A percentile compares a stretch with the other conserved stretches of the same genome.
phyloP scores from a whole-genome alignment of 345 rosid species.

The Acer campestre region DNA sequence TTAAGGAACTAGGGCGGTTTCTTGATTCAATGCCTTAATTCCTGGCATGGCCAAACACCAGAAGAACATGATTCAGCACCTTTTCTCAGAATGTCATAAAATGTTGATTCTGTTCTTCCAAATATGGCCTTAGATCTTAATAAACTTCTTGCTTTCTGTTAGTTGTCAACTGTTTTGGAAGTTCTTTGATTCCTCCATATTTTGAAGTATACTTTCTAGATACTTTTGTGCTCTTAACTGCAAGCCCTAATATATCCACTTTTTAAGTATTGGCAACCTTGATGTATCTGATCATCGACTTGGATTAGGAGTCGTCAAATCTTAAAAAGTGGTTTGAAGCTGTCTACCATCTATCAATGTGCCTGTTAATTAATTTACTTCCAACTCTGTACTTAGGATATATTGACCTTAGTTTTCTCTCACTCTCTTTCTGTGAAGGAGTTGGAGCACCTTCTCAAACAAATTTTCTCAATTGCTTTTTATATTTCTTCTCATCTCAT shows the following conservation, averaged over 20 bases:
- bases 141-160: not conserved
- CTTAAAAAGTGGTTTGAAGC: not conserved
- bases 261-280: not conserved
- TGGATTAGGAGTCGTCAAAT: not conserved
- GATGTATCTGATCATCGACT: not conserved
- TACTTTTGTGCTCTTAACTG: not conserved
- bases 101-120: not conserved
- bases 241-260: not conserved
- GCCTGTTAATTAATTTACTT: not conserved
- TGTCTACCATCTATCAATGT: not conserved
- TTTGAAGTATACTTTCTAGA: not conserved
- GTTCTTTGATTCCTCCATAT: not conserved
- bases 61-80: constrained; percentile 1
- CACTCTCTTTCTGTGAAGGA: not conserved
- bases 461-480: not conserved
- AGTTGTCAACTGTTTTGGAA: not conserved
- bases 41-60: not conserved
- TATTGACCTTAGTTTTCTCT: not conserved
- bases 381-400: not conserved
- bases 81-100: not conserved
- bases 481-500: not conserved
- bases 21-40: not conserved
- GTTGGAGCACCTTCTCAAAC: not conserved
- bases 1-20: not conserved
- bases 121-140: not conserved